These are phyloP conservation scores for Dioscorea dumetorum DNA, from an alignment of 106 monocot genomes.

Conservation along the genomic window DNA sequence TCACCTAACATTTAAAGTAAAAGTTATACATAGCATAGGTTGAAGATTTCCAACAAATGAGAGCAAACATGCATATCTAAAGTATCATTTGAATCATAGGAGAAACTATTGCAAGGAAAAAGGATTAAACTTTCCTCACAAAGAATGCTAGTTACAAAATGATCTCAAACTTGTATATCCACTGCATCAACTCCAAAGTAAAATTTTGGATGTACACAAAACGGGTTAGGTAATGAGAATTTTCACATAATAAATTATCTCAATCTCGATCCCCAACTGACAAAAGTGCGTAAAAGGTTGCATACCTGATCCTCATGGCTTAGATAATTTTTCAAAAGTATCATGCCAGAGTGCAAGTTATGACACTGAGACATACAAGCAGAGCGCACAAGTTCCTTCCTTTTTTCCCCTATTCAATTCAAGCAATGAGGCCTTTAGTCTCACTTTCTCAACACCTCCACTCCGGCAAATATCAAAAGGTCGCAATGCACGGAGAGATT, in stretches of 20 bases:
- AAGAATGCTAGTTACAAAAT: not conserved
- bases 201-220: no score
- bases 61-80: no score
- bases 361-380: constrained; percentile 5
- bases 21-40: not conserved
- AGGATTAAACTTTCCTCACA: not conserved
- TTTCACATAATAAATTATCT: not conserved
- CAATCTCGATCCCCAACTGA: not conserved
- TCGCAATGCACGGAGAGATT: constrained; percentile 3
- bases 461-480: constrained; percentile 36
- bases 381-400: constrained; percentile 4
- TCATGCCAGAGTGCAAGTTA: constrained; percentile 45
- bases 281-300: not conserved
- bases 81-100: no score
- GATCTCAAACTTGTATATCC: no score
- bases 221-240: no score
- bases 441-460: not conserved
- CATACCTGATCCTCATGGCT: constrained; percentile 34
- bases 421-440: constrained; percentile 23
- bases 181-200: no score
- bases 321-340: constrained; percentile 41
- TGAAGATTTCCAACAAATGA: not conserved
- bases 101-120: no score
- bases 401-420: constrained; percentile 35
- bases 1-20: constrained; percentile 19